Percentiles rank a stretch among this genome's conserved stretches.
These are phyloP conservation scores for Mortierella sp. DNA, from an alignment of 371 early-diverging fungal genomes.

Conservation along the genomic window DNA sequence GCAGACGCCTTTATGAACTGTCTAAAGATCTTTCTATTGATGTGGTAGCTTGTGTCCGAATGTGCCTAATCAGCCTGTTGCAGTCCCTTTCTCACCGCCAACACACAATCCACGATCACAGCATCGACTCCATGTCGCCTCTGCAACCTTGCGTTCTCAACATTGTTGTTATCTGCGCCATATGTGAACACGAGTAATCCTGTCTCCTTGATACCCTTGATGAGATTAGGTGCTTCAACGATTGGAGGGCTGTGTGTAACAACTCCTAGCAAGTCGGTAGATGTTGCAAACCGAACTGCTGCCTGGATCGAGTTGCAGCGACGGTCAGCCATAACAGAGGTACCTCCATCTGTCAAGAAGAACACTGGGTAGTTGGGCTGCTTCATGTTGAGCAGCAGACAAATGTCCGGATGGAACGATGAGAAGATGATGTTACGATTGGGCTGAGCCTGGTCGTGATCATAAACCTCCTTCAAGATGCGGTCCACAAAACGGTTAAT, in stretches of 20 bases:
- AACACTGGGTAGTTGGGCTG: conserved; percentile 89
- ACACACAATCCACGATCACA: conserved; percentile 78
- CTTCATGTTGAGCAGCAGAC: conserved; percentile 85
- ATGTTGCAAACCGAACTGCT: conserved; percentile 87
- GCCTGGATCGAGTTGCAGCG: conserved; percentile 87
- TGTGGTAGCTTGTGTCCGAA: no score
- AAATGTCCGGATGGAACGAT: conserved; percentile 94
- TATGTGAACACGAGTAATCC: conserved; percentile 88
- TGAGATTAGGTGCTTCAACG: conserved; percentile 81
- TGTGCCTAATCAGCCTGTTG: conserved; percentile 39
- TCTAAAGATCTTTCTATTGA: no score
- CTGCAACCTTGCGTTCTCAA: conserved; percentile 78
- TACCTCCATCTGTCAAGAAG: conserved; percentile 92
- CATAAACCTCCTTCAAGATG: conserved; percentile 82
- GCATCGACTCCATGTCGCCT: conserved; percentile 83
- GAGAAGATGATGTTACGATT: conserved; percentile 91
- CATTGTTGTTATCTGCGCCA: conserved; percentile 85
- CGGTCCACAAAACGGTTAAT: conserved; percentile 89
- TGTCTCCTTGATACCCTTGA: conserved; percentile 75
- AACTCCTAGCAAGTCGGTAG: conserved; percentile 82
- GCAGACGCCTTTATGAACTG: no score
- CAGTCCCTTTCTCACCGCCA: conserved; percentile 70
- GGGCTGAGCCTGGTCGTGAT: conserved; percentile 68
- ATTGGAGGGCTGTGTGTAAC: conserved; percentile 85
- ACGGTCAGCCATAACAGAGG: conserved; percentile 76